Evolutionary conservation across 2,329 filamentous ascomycete genomes (phyloP).

Genomic region (Talaromyces sp.): DNA sequence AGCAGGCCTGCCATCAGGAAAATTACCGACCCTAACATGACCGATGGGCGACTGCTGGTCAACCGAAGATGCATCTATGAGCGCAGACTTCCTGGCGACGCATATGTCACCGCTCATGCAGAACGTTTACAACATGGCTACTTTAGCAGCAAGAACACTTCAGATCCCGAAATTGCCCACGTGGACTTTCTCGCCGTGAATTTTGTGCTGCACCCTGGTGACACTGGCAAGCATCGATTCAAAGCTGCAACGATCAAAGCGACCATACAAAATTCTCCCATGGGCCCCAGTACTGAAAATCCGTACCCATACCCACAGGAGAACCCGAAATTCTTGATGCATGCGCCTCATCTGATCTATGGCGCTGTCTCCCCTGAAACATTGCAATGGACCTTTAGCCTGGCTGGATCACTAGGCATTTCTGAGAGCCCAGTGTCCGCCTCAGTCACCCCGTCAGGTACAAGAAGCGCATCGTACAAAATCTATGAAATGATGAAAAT

Average conservation of each 20-base stretch:
- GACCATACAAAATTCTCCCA: conserved; percentile 29
- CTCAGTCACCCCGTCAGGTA: conserved; percentile 41
- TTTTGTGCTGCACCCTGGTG: conserved; percentile 49
- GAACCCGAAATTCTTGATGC: conserved; percentile 46
- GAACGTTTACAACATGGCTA: conserved; percentile 50
- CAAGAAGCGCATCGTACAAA: conserved; percentile 41
- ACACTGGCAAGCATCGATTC: conserved; percentile 45
- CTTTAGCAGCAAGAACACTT: conserved; percentile 43
- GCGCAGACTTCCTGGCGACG: conserved; percentile 45
- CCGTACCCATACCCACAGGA: conserved; percentile 20
- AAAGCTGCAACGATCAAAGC: conserved; percentile 46
- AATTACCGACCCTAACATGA: conserved; percentile 33
- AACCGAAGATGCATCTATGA: conserved; percentile 49
- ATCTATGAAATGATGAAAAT: conserved; percentile 51
- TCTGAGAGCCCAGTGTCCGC: conserved; percentile 44
- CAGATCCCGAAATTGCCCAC: conserved; percentile 41
- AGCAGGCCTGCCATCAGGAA: conserved; percentile 2
- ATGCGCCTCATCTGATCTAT: conserved; percentile 50
- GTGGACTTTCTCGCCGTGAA: conserved; percentile 50
- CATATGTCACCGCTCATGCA: conserved; percentile 50
- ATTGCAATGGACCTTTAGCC: conserved; percentile 48
- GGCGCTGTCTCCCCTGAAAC: conserved; percentile 48
- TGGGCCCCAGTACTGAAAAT: conserved; percentile 8
- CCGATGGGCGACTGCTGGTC: conserved; percentile 35
- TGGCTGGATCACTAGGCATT: conserved; percentile 46